These are phyloP conservation scores for Candida sp. DNA, from an alignment of 1,139 yeast genomes.

Conservation along the genomic window DNA sequence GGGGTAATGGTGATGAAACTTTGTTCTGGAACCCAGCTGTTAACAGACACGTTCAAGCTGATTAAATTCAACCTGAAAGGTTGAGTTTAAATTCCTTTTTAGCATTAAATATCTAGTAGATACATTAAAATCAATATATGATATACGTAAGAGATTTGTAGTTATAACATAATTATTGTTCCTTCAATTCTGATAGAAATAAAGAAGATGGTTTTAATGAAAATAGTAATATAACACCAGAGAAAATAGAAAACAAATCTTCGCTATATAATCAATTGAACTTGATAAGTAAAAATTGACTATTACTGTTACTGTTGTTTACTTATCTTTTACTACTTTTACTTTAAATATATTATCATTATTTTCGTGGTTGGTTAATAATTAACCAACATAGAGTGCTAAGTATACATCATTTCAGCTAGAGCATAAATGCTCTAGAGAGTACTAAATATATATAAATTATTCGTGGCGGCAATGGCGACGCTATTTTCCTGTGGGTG, in stretches of 20 bases:
- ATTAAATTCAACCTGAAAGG: background rate
- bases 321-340: background rate
- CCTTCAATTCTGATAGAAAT: background rate
- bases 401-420: background rate
- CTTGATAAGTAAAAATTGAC: too few species aligned
- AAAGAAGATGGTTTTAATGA: too few species aligned
- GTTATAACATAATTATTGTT: background rate
- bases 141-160: background rate
- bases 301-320: too few species aligned
- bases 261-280: too few species aligned
- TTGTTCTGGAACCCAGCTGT: constrained; percentile 92
- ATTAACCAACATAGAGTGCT: background rate
- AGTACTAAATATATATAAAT: constrained; percentile 76
- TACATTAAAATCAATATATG: background rate
- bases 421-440: constrained; percentile 22
- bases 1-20: constrained; percentile 99
- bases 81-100: background rate
- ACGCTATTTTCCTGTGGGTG: constrained; percentile 96
- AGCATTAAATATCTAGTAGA: background rate
- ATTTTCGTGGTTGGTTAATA: background rate
- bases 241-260: too few species aligned
- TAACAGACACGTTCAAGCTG: constrained; percentile 71
- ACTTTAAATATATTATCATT: background rate
- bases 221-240: too few species aligned
- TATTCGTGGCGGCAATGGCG: constrained; percentile 98